Base-by-base conservation (phyloP, 129 eudicot species). In the Flaveria robusta region DNA sequence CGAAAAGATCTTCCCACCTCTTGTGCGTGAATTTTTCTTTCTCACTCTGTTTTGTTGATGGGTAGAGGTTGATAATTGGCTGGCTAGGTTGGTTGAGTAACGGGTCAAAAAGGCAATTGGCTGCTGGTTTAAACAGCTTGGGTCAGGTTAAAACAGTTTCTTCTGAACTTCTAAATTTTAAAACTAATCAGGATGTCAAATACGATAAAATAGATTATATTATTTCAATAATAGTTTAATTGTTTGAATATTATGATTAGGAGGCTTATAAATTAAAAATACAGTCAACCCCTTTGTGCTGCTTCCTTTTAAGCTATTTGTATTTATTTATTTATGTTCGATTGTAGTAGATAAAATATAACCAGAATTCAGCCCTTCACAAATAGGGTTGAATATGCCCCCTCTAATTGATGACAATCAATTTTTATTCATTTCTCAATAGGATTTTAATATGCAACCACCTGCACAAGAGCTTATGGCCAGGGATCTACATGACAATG, bases 361-460 rank as follows among this genome's bases (percentile, higher is more conserved):
- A 59, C 7, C 64, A 3, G 37, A 24, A 59, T 59, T 24, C 8
- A 59, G 8, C 34, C 34, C 4, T 59, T 59, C 37, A 59, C 23
- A 23, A 59, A 7, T 59, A 59, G n/a, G 59, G 66, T 59, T 23
- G 66, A 24, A 10, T 4, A 59, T 23, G 37, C 10, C 37, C 10
- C 66, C 37, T 59, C 16, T 59, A 59, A 23, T 22, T 29, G 23
- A 29, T 63, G 15, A 63, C 19, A 27, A 0, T 7, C 20, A 4
- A 37, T 26, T 64, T 79, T 19, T 19, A 11, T 79, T 65, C 49
- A 29, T 79, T 41, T 76, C 29, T 27, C 56, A 1, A 23, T 75
- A 94, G 98, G 98, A 94, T 82, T 94, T 83, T 83, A 56, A 91
- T 50, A 88, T 88, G 97, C 98, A 94, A 89, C 98, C 98, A 58